Base-by-base conservation (phyloP, 2,329 filamentous ascomycete species). In the Hymenoscyphus albidus region DNA sequence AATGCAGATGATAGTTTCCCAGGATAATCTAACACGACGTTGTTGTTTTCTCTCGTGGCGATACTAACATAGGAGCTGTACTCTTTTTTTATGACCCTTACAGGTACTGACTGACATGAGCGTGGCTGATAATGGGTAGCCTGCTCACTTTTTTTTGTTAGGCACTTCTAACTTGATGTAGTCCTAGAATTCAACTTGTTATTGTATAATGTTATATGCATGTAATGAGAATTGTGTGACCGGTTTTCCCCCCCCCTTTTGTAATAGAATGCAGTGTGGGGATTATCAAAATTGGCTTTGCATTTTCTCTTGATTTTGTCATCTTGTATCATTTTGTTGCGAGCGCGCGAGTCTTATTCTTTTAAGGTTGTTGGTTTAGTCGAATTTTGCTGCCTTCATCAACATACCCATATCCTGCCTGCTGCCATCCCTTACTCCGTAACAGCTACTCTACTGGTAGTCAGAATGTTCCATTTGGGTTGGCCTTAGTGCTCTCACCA, bases 61-160 rank as follows among this genome's bases (percentile, higher is more conserved):
- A 54, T 54, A 10, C 48, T 54, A 54, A 54, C 48, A 13, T 54
- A 54, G 48, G 48, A 54, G n/a, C 48, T 54, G 12, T 54, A 54
- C 18, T 44, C 5, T 44, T 44, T 44, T 51, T 22, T 54, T 10
- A 54, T 54, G 48, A 48, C 14, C 22, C 9, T 54, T 27, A 27
- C 18, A 54, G 48, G 48, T 54, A 54, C 18, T 54, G 48, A 54
- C 48, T 22, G 48, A 18, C n/a, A 54, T 54, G 22, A 54, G 48
- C 13, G 22, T 27, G 48, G 48, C 22, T 54, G 48, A 12, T 54
- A 9, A 22, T 27, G 48, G 48, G 48, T 27, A n/a, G 48, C 22
- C 22, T 54, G 22, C 13, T 54, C 48, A 27, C 48, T 27, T 54
- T 54, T 51, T 54, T 54, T 27, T 54, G 10, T 22, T 44, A n/a